phyloP scores from a whole-genome alignment of 2,329 filamentous ascomycete species.

The Diaporthe eres region DNA sequence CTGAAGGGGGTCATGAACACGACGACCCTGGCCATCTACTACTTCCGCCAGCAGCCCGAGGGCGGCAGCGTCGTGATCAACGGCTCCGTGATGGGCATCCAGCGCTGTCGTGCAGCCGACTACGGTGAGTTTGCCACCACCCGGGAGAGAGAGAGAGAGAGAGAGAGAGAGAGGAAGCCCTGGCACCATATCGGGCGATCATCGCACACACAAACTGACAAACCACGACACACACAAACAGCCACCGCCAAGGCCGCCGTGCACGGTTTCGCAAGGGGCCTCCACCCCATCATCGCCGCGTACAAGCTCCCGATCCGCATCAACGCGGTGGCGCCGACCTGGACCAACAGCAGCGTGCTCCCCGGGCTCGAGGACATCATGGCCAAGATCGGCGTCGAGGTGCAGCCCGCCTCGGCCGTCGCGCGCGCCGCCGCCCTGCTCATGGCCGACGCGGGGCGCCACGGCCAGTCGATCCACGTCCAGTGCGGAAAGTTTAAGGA shows the following conservation, averaged over 20 bases:
- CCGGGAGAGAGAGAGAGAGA: no score
- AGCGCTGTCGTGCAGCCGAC: constrained; percentile 64
- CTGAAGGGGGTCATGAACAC: constrained; percentile 65
- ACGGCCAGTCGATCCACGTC: constrained; percentile 68
- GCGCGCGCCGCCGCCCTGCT: constrained; percentile 63
- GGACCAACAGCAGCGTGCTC: constrained; percentile 66
- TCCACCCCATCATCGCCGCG: constrained; percentile 55
- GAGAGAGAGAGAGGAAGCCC: no score
- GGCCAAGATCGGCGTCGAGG: constrained; percentile 54
- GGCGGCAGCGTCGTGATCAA: constrained; percentile 69
- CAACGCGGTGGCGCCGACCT: constrained; percentile 69
- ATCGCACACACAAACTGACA: constrained; percentile 35
- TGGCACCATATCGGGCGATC: not conserved
- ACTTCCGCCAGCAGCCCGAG: constrained; percentile 62
- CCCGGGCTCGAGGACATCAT: constrained; percentile 55
- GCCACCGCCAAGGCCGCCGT: constrained; percentile 69
- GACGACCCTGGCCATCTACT: constrained; percentile 61
- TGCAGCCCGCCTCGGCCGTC: constrained; percentile 62
- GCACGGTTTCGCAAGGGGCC: constrained; percentile 65
- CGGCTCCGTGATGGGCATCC: constrained; percentile 64
- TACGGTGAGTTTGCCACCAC: constrained; percentile 56
- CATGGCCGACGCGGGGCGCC: constrained; percentile 61
- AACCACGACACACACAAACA: constrained; percentile 48
- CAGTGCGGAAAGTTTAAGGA: constrained; percentile 64
- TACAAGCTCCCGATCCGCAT: constrained; percentile 63